Base-by-base conservation (phyloP, 2,329 filamentous ascomycete species). In the Ceratocystiopsis brevicomis region DNA sequence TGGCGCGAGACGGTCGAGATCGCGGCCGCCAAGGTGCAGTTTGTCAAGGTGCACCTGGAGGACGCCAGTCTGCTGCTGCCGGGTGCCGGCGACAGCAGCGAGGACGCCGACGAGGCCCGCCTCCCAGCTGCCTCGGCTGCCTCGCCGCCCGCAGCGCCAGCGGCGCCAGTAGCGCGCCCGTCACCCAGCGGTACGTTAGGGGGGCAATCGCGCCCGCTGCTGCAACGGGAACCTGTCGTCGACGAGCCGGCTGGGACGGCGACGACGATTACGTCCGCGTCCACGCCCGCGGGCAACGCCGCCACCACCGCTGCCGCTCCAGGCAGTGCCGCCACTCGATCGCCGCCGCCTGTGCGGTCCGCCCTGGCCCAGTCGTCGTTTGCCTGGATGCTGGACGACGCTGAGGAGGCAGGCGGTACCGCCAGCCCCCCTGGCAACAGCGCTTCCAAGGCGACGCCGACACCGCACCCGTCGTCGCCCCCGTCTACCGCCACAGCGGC, bases 341-440 rank as follows among this genome's bases (percentile, higher is more conserved):
- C 15, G 73, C 72, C 0, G 73, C 73, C 17, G 25, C 25, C 25
- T 9, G 25, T 30, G 33, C 68, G 78, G 18, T 80, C 78, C 4
- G 73, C 69, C 0, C 65, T 85, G 33, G 78, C 78, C 1, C 78
- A 82, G 50, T 84, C 81, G 9, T 80, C 77, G 4, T 86, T 84
- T 56, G 77, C 80, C 1, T 85, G 78, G 78, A 86, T 86, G 79
- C 65, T 86, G 1, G 76, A 78, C 2, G 76, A 77, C 44, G 13
- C n/a, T 37, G 39, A 19, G 5, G 37, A 16, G 5, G 3, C 37
- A 4, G 37, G 21, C 19, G 19, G 19, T 4, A 6, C 19, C 19
- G 19, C 25, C 25, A 30, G 8, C 4, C 25, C 25, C 5, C 5
- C 25, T 2, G 25, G 10, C 25, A 30, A 15, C 19, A 21, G 19